A percentile compares a stretch with the other conserved stretches of the same genome.
These are phyloP conservation scores for Ceratobasidium sp. DNA, from an alignment of 1,284 basidiomycete genomes.

Conservation along the genomic window DNA sequence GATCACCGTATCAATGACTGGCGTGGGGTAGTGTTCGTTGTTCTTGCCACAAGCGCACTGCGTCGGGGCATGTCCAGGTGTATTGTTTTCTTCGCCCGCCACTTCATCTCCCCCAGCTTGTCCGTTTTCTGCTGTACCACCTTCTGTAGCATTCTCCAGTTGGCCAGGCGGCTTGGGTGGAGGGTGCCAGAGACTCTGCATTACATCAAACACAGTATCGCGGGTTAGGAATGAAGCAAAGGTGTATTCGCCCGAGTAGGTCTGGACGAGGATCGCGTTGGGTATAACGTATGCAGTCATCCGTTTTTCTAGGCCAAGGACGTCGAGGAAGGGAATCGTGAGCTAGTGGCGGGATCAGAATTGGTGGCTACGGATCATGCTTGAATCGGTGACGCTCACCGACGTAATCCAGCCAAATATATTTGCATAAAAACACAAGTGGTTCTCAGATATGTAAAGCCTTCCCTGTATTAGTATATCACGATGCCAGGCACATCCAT, in stretches of 20 bases:
- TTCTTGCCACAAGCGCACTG: constrained; percentile 76
- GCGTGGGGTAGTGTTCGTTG: constrained; percentile 75
- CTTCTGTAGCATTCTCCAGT: constrained; percentile 17
- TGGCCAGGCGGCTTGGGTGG: constrained; percentile 38
- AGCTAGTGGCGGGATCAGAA: constrained; percentile 60
- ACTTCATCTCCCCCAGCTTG: neutral
- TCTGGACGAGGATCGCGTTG: constrained; percentile 92
- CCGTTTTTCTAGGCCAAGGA: constrained; percentile 89
- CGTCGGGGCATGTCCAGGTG: constrained; percentile 57
- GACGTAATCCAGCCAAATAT: constrained; percentile 99
- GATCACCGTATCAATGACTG: constrained; percentile 77
- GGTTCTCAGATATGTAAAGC: constrained; percentile 96
- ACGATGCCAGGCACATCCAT: constrained; percentile 93
- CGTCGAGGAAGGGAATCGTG: constrained; percentile 89
- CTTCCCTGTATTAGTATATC: constrained; percentile 97
- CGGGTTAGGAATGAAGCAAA: constrained; percentile 96
- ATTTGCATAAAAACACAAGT: constrained; percentile 97
- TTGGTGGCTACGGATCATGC: neutral
- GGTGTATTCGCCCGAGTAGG: constrained; percentile 82
- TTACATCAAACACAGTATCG: constrained; percentile 95
- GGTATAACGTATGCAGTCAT: constrained; percentile 99
- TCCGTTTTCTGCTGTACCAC: neutral
- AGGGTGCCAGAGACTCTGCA: constrained; percentile 61
- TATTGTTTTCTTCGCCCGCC: constrained; percentile 53
- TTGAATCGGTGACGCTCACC: constrained; percentile 53